Evolutionary conservation across 179 eudicot genomes (phyloP).

Genomic region (Silene noctiflora): DNA sequence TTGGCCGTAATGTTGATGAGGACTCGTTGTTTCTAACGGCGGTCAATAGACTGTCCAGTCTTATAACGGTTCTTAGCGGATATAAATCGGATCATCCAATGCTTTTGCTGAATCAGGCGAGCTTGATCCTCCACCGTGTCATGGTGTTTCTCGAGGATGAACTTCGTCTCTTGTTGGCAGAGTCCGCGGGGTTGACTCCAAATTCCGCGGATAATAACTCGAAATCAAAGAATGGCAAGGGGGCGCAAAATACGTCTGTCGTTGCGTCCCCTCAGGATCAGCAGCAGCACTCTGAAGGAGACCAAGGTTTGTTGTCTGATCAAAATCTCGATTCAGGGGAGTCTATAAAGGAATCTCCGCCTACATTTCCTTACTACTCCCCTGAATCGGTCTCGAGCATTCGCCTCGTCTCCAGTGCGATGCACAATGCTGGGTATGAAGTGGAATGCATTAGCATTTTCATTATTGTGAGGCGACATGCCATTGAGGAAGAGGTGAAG

Average conservation of each 20-base stretch:
- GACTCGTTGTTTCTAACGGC: constrained; percentile 33
- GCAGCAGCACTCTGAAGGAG: constrained; percentile 4
- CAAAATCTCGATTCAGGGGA: constrained; percentile 9
- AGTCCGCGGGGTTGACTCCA: constrained; percentile 24
- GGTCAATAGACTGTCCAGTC: constrained; percentile 35
- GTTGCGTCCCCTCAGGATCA: constrained; percentile 4
- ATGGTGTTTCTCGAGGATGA: constrained; percentile 76
- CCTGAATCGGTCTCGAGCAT: constrained; percentile 36
- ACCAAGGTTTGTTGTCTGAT: constrained; percentile 21
- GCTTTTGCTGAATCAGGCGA: constrained; percentile 41
- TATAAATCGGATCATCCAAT: constrained; percentile 33
- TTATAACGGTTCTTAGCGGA: constrained; percentile 26
- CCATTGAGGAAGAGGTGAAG: constrained; percentile 47
- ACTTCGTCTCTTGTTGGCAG: constrained; percentile 53
- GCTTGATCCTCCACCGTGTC: constrained; percentile 53
- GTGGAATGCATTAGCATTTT: constrained; percentile 57
- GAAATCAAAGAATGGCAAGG: constrained; percentile 5
- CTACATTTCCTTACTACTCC: constrained; percentile 45
- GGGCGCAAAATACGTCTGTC: too few relatives aligned
- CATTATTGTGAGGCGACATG: constrained; percentile 42
- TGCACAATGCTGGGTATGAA: constrained; percentile 56
- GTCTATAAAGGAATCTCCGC: neutral
- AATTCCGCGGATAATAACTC: constrained; percentile 4
- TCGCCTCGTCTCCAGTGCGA: constrained; percentile 34
- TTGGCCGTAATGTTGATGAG: constrained; percentile 27